Base-by-base conservation (phyloP, 768 basidiomycete genomes). In the Chalciporus piperatus region DNA sequence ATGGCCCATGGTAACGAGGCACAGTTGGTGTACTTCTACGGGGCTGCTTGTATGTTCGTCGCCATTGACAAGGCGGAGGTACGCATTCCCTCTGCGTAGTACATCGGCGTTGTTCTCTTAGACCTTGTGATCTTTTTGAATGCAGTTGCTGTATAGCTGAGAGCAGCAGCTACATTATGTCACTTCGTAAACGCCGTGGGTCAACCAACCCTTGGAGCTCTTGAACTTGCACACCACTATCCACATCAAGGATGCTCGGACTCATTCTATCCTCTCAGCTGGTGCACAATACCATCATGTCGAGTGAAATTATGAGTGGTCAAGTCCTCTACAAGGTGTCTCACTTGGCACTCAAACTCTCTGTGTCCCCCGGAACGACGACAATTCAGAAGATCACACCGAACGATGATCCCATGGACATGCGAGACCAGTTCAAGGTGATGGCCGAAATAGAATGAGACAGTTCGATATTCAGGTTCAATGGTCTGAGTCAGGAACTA, bases 371-470 rank as follows among this genome's bases (percentile, higher is more conserved):
- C 6, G 54, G 57, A 19, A 60, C 47, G 22, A 22, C 22, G 17
- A 64, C 52, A 3, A 33, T 69, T 38, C 41, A 50, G 3, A 67
- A 62, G 17, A 48, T 66, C 38, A 44, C 37, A 11, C 56, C 57
- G 2, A 66, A 57, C 19, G 35, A 28, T 2, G 52, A 59, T 11
- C 57, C 47, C 2, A 37, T 14, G 41, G 59, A 65, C 23, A 60
- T 64, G 61, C 59, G 22, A 0, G 68, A 66, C 47, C 57, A 53
- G 11, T 71, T 70, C 47, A 60, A 59, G 0, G 56, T 57, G 6
- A 57, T 70, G 32, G 74, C 64, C 7, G 61, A 65, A 43, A 70
- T 75, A 12, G 64, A 71, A 13, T 72, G 69, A 51, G 48, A 19
- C 59, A 68, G 1, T n/a, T 62, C 71, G 7, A 62, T 52, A 19